Conservation (phyloP, 2,329 filamentous ascomycete genomes). For the Alternaria triticimaculans region DNA sequence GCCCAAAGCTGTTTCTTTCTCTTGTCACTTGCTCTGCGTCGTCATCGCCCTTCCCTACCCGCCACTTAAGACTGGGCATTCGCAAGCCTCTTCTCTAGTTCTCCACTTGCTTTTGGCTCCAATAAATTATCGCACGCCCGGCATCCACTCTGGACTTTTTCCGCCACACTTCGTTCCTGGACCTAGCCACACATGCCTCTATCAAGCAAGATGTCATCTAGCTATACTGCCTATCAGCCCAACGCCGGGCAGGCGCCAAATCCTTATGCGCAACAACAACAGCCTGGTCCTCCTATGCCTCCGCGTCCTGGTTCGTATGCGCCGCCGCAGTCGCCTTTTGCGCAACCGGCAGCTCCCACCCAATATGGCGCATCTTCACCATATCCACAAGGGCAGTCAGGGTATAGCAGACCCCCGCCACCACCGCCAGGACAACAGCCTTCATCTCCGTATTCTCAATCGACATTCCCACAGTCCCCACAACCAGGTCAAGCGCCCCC, state of each 20-base stretch:
- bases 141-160: constrained; percentile 1
- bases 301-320: constrained; percentile 45
- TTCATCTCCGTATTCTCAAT: constrained; percentile 21
- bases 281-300: constrained; percentile 37
- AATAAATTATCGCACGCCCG: constrained; percentile 21
- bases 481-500: constrained; percentile 28
- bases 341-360: constrained; percentile 44
- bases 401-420: constrained; percentile 44
- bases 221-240: constrained; percentile 41
- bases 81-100: constrained; percentile 20
- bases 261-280: constrained; percentile 39
- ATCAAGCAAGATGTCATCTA: constrained; percentile 36
- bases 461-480: constrained; percentile 22
- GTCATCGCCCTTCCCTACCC: constrained; percentile 36
- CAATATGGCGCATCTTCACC: constrained; percentile 49
- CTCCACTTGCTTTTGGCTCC: constrained; percentile 37
- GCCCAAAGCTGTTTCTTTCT: constrained; percentile 31
- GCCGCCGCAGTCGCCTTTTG: constrained; percentile 52
- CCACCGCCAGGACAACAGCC: constrained; percentile 40
- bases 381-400: constrained; percentile 44
- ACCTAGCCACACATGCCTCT: constrained; percentile 36
- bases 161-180: constrained; percentile 19
- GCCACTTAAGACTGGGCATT: constrained; percentile 28
- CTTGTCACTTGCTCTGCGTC: constrained; percentile 40
- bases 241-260: constrained; percentile 36